Percentiles rank a stretch among this genome's conserved stretches.
Evolutionary conservation across 83 land plant species (phyloP).

Genomic region (Diphasiastrum complanatum): DNA sequence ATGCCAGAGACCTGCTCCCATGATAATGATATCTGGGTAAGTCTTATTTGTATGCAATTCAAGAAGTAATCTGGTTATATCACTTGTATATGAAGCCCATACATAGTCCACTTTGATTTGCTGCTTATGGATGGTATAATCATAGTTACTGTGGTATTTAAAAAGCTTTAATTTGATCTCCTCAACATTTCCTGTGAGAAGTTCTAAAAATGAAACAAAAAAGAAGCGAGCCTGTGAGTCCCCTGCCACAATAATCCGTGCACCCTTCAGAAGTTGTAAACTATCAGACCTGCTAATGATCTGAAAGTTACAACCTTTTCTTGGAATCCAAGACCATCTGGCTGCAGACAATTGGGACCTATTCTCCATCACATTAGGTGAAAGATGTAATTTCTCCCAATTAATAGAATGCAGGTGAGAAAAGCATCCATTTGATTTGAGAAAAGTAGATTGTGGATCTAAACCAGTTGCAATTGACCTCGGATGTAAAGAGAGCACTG

Average conservation of each 20-base stretch:
- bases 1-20: slow-evolving; percentile 85
- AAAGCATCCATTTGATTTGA: too few relatives aligned
- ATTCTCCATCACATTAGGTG: neutral
- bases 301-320: slow-evolving; percentile 47
- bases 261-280: slow-evolving; percentile 57
- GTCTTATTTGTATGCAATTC: slow-evolving; percentile 15
- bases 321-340: slow-evolving; percentile 25
- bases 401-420: too few relatives aligned
- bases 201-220: slow-evolving; percentile 46
- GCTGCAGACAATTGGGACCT: neutral
- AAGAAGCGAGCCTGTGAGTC: slow-evolving; percentile 83
- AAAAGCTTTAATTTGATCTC: slow-evolving; percentile 47
- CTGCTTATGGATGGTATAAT: slow-evolving; percentile 27
- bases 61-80: slow-evolving; percentile 38
- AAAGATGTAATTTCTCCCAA: neutral
- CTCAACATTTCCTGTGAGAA: slow-evolving; percentile 34
- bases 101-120: slow-evolving; percentile 54
- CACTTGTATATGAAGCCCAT: slow-evolving; percentile 74
- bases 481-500: slow-evolving; percentile 20
- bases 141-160: slow-evolving; percentile 65
- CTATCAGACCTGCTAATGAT: slow-evolving; percentile 39
- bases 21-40: slow-evolving; percentile 45
- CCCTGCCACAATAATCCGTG: slow-evolving; percentile 87
- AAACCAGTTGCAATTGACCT: slow-evolving; percentile 10
- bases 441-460: too few relatives aligned